Percentiles rank a stretch among this genome's conserved stretches.
phyloP scores from a whole-genome alignment of 352 stramenopile species.

The Phytophthora litchii region DNA sequence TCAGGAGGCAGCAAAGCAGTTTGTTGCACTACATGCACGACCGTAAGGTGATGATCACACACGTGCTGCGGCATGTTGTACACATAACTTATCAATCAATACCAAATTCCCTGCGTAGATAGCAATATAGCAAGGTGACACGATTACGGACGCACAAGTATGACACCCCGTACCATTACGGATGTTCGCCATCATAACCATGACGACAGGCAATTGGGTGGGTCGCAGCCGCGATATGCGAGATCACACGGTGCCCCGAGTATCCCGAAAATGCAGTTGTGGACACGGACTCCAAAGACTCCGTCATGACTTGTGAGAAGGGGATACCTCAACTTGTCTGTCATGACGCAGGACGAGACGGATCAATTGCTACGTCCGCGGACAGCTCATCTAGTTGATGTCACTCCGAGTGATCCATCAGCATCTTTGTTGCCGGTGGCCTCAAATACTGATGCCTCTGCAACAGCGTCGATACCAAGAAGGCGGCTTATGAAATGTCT shows the following conservation, averaged over 20 bases:
- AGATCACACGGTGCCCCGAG: constrained; percentile 1
- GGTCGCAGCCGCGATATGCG: constrained; percentile 5
- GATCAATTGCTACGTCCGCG: constrained; percentile 15
- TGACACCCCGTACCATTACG: too few species aligned
- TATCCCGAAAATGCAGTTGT: constrained; percentile 17
- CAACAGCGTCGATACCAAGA: constrained; percentile 3
- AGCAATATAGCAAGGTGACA: too few species aligned
- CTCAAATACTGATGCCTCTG: not conserved
- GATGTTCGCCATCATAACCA: constrained; percentile 2
- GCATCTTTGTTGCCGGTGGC: constrained; percentile 2
- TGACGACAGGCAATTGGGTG: constrained; percentile 12
- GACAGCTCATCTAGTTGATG: constrained; percentile 1
- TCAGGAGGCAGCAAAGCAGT: constrained; percentile 21
- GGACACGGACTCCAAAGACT: constrained; percentile 13
- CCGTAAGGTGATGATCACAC: not conserved
- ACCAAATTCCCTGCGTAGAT: too few species aligned
- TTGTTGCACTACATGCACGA: not conserved
- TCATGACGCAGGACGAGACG: constrained; percentile 19
- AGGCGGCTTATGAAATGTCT: constrained; percentile 11
- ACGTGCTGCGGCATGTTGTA: not conserved
- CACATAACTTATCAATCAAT: constrained; percentile 1
- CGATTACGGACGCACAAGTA: too few species aligned
- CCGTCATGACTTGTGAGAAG: constrained; percentile 2
- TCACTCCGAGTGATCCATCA: constrained; percentile 1
- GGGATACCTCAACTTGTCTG: constrained; percentile 13